Base-by-base conservation (phyloP, 2,329 filamentous ascomycete species). In the Talaromyces rugulosus region DNA sequence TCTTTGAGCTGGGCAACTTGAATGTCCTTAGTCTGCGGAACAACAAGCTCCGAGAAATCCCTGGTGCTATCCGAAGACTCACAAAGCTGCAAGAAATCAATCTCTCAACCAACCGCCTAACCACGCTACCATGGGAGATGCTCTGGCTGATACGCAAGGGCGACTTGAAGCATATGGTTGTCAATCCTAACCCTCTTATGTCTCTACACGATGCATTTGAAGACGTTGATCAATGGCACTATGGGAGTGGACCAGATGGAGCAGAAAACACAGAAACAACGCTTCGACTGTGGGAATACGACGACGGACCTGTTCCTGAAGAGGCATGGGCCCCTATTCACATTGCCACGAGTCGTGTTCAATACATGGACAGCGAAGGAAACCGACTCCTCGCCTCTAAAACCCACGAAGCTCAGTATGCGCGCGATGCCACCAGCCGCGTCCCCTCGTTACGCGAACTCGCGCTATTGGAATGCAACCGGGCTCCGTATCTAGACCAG, bases 11-110 rank as follows among this genome's bases (percentile, higher is more conserved):
- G 9, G 67, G 64, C 27, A 71, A 73, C 42, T 69, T 81, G 16
- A 75, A 73, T 33, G 74, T 80, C 3, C 72, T 82, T 9, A 81
- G 78, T 66, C 64, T 82, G 54, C 77, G 80, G 2, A 75, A 77
- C 57, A 82, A 82, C 69, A 74, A 78, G 54, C 69, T 82, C 5
- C 72, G 68, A 0, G 71, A 75, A 28, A 72, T 82, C 27, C 78
- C 78, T 1, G 65, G 73, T 9, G 71, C 74, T 0, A 80, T 82
- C 40, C 67, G 74, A 54, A 75, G 71, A 56, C 66, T 82, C 58
- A 75, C 69, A 8, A 73, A 73, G 52, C 68, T 82, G 47, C 73
- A 77, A 67, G 75, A 77, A 30, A 66, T 81, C n/a, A 81, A 81
- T 42, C 64, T 82, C 28, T 74, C 77, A 1, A 74, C 76, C 33